Conservation (phyloP, 1,139 yeast genomes). For the Blastobotrys serpentis region DNA sequence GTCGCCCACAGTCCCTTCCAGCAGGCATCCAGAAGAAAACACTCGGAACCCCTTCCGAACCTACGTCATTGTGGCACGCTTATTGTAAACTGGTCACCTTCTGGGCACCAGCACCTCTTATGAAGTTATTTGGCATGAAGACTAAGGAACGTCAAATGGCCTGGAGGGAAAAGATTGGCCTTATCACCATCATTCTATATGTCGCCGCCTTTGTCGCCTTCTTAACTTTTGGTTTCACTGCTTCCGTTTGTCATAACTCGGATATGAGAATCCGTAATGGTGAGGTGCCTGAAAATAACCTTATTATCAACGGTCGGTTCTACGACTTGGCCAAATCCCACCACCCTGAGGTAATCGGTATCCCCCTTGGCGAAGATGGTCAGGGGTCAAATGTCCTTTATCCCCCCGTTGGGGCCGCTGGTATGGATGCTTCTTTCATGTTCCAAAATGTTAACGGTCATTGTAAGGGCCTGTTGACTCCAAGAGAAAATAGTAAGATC, state of each 20-base stretch:
- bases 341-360: constrained; percentile 83
- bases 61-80: constrained; percentile 69
- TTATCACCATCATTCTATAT: constrained; percentile 69
- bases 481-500: constrained; percentile 66
- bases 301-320: constrained; percentile 80
- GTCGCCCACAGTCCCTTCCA: constrained; percentile 1
- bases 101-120: constrained; percentile 84
- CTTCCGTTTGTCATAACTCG: constrained; percentile 68
- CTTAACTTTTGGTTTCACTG: constrained; percentile 88
- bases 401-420: constrained; percentile 87
- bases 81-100: constrained; percentile 81
- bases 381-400: constrained; percentile 68
- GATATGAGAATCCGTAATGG: constrained; percentile 55
- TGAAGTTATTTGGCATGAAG: constrained; percentile 72
- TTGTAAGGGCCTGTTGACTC: constrained; percentile 78
- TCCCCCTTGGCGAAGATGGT: constrained; percentile 36
- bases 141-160: constrained; percentile 85
- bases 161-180: constrained; percentile 94
- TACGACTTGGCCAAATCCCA: constrained; percentile 66
- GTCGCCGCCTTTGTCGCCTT: constrained; percentile 80
- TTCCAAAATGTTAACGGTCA: constrained; percentile 91
- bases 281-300: constrained; percentile 56
- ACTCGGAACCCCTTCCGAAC: constrained; percentile 21
- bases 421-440: constrained; percentile 79
- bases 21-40: constrained; percentile 10